Evolutionary conservation across 495 filamentous ascomycete genomes (phyloP).

Genomic region (Halenospora varia): DNA sequence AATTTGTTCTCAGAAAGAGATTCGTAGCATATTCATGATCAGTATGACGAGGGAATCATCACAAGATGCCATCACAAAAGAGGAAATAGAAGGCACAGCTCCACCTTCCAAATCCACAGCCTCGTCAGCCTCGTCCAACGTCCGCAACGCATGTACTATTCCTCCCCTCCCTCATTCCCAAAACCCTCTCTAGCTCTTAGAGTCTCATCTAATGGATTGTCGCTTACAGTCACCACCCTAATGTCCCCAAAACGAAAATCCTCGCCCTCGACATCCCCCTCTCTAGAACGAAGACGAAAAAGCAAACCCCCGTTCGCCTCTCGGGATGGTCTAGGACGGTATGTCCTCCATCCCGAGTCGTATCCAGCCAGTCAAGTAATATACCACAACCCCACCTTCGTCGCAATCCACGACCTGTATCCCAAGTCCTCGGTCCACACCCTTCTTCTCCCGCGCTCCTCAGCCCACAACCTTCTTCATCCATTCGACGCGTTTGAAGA

Average conservation of each 20-base stretch:
- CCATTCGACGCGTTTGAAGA: slow-evolving; percentile 79
- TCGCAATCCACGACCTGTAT: slow-evolving; percentile 77
- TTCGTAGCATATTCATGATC: too few species aligned
- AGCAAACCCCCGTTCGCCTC: slow-evolving; percentile 18
- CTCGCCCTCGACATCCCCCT: slow-evolving; percentile 6
- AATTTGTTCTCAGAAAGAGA: too few species aligned
- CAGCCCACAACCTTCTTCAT: slow-evolving; percentile 55
- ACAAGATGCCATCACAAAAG: slow-evolving; percentile 31
- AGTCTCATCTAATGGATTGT: background rate
- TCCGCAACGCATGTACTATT: slow-evolving; percentile 31
- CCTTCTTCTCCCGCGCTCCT: slow-evolving; percentile 77
- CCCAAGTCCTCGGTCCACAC: slow-evolving; percentile 83
- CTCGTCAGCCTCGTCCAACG: slow-evolving; percentile 26
- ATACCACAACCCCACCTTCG: slow-evolving; percentile 65
- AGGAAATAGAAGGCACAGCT: slow-evolving; percentile 31
- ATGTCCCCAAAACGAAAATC: slow-evolving; percentile 55
- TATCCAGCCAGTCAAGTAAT: slow-evolving; percentile 62
- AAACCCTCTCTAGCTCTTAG: background rate
- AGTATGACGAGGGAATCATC: background rate
- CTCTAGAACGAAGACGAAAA: slow-evolving; percentile 3
- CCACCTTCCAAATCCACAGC: slow-evolving; percentile 16
- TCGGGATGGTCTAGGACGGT: slow-evolving; percentile 64
- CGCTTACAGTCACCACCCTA: slow-evolving; percentile 57
- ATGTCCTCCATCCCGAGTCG: slow-evolving; percentile 62
- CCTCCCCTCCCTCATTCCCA: background rate